phyloP scores from a whole-genome alignment of 208 protist species.

The Porcisia hertigi region DNA sequence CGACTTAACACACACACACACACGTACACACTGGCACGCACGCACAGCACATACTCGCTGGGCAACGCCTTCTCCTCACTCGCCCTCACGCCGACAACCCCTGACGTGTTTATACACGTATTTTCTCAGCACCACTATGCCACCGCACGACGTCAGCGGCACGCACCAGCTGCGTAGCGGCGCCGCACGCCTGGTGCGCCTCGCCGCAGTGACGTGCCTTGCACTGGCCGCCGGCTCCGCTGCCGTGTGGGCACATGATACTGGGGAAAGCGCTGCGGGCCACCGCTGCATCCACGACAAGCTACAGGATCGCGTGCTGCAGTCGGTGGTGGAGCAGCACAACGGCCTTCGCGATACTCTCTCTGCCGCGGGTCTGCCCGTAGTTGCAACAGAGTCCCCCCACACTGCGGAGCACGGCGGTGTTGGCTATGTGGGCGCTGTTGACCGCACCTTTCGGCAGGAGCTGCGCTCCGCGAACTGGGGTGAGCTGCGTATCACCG shows the following conservation, averaged over 20 bases:
- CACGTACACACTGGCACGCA: not conserved
- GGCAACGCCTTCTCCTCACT: too few species aligned
- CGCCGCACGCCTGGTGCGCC: too few species aligned
- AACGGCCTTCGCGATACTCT: not conserved
- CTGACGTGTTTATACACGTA: too few species aligned
- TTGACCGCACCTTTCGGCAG: not conserved
- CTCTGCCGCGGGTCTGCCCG: conserved; percentile 8
- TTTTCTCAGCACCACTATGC: too few species aligned
- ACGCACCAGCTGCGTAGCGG: too few species aligned
- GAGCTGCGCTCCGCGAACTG: conserved; percentile 16
- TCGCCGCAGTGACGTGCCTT: too few species aligned
- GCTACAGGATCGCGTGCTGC: conserved; percentile 30
- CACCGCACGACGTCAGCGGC: too few species aligned
- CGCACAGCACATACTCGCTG: not conserved
- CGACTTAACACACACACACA: not conserved
- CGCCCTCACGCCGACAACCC: too few species aligned
- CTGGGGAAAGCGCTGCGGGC: too few species aligned
- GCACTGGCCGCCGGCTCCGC: not conserved
- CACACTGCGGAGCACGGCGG: too few species aligned
- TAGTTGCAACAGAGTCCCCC: not conserved
- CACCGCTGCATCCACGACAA: conserved; percentile 23
- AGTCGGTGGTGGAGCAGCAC: conserved; percentile 7
- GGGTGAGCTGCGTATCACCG: conserved; percentile 38
- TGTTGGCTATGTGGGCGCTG: not conserved
- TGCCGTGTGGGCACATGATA: too few species aligned